Conservation (phyloP, 441 rosid species). For the Daphne laureola region DNA sequence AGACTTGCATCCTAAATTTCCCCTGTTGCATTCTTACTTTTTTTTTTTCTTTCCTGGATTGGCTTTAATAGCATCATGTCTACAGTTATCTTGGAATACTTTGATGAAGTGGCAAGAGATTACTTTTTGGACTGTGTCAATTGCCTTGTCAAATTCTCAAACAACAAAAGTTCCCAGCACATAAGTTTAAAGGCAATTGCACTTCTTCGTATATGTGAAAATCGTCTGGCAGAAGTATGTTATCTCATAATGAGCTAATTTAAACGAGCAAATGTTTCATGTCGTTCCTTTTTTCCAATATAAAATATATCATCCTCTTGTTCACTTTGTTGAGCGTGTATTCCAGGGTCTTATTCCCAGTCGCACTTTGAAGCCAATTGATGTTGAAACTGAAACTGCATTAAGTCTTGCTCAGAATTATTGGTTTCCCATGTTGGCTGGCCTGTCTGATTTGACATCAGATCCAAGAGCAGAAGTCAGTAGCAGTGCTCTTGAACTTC, state of each 20-base stretch:
- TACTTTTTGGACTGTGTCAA: constrained; percentile 99
- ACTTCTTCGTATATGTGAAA: constrained; percentile 97
- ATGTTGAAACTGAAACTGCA: constrained; percentile 42
- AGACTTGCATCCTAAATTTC: constrained; percentile 10
- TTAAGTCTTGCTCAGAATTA: constrained; percentile 93
- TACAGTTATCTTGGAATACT: constrained; percentile 98
- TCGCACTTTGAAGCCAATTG: constrained; percentile 78
- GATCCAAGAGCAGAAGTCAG: constrained; percentile 93
- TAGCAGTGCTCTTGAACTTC: constrained; percentile 96
- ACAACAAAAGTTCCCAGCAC: constrained; percentile 84
- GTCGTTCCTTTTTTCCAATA: no score
- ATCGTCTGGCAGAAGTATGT: constrained; percentile 96
- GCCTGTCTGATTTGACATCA: constrained; percentile 93
- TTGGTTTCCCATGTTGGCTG: constrained; percentile 99
- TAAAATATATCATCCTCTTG: no score
- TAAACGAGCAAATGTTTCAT: no score
- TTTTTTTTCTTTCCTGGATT: constrained; percentile 5
- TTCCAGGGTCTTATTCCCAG: constrained; percentile 93
- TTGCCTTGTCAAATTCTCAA: constrained; percentile 97
- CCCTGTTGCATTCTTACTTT: constrained; percentile 18
- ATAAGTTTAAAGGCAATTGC: constrained; percentile 99
- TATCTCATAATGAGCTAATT: not conserved
- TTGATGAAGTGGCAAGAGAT: constrained; percentile 97
- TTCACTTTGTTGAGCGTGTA: no score
- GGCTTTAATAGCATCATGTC: constrained; percentile 26